These are phyloP conservation scores for Picocystis sp. DNA, from an alignment of 163 green algal species.

Conservation along the genomic window DNA sequence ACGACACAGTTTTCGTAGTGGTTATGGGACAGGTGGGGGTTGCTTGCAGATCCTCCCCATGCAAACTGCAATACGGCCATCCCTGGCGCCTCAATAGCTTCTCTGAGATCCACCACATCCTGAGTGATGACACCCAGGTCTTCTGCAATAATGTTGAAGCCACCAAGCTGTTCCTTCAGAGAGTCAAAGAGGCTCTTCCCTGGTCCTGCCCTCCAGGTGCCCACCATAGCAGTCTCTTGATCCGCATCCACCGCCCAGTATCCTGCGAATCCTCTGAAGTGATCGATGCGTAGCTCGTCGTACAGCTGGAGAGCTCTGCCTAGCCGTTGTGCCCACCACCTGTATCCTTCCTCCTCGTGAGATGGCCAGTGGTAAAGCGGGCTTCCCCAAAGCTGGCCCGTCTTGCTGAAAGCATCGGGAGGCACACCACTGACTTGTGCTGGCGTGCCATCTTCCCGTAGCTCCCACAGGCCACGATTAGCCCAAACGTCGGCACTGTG, in stretches of 20 bases:
- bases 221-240: slow-evolving; percentile 78
- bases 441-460: slow-evolving; percentile 39
- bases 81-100: slow-evolving; percentile 72
- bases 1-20: slow-evolving; percentile 85
- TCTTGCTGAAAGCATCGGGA: slow-evolving; percentile 83
- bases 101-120: slow-evolving; percentile 67
- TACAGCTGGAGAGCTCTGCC: slow-evolving; percentile 66
- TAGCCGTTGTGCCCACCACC: slow-evolving; percentile 72
- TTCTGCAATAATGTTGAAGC: slow-evolving; percentile 82
- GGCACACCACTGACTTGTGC: slow-evolving; percentile 57
- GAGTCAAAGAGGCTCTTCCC: slow-evolving; percentile 62
- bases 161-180: slow-evolving; percentile 35
- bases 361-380: slow-evolving; percentile 29
- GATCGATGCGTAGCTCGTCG: slow-evolving; percentile 91
- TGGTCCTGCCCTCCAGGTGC: slow-evolving; percentile 70
- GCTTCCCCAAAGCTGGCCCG: slow-evolving; percentile 38
- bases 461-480: slow-evolving; percentile 75
- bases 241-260: slow-evolving; percentile 79
- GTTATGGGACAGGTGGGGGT: slow-evolving; percentile 93
- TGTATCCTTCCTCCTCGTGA: slow-evolving; percentile 57
- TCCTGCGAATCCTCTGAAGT: slow-evolving; percentile 85
- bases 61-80: slow-evolving; percentile 98
- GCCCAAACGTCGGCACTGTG: slow-evolving; percentile 88
- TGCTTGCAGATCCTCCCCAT: slow-evolving; percentile 65
- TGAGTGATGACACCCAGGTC: slow-evolving; percentile 92